Base-by-base conservation (phyloP, 768 basidiomycete genomes). In the Boletus subcaerulescens region DNA sequence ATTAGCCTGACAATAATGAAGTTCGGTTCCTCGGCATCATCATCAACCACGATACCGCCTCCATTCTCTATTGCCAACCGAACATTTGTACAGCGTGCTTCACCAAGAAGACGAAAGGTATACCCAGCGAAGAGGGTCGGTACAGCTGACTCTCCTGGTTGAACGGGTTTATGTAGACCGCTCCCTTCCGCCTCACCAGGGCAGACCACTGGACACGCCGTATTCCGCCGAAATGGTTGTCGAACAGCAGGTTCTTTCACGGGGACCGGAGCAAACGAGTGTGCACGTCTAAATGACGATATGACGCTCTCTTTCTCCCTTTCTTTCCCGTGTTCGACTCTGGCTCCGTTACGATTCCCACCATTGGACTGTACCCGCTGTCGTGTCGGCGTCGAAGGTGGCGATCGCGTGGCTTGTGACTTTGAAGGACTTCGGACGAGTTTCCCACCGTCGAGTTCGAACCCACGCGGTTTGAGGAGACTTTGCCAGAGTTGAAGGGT, bases 1-100 rank as follows among this genome's bases (percentile, higher is more conserved):
- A 86, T 82, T 13, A 93, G 72, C 54, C 91, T 74, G 14, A 91
- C 87, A 52, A 92, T 69, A 50, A 89, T 76, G 57, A 81, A 88
- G 68, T 85, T 82, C 1, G 80, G 80, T 17, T 80, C 77, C 14
- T 76, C 75, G 10, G 79, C 65, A n/a, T 79, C 81, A 14, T 72
- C 73, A 9, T 66, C 60, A 35, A 26, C 74, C 40, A 78, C 73
- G 64, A 83, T 71, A 17, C 60, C 67, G 1, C 88, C 88, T 0
- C 89, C 86, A 13, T 75, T 71, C 61, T 86, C 80, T 26, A 93
- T 76, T 0, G 87, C 89, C 8, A 62, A 64, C 42, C 80, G 76
- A 24, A 92, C 88, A 22, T 64, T 79, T 10, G 74, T 57, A 33
- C 76, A 76, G 52, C 79, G 78, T 5, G 89, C 88, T 62, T 91